Conservation (phyloP, 768 basidiomycete genomes). For the Strobilomyces dryophilus region DNA sequence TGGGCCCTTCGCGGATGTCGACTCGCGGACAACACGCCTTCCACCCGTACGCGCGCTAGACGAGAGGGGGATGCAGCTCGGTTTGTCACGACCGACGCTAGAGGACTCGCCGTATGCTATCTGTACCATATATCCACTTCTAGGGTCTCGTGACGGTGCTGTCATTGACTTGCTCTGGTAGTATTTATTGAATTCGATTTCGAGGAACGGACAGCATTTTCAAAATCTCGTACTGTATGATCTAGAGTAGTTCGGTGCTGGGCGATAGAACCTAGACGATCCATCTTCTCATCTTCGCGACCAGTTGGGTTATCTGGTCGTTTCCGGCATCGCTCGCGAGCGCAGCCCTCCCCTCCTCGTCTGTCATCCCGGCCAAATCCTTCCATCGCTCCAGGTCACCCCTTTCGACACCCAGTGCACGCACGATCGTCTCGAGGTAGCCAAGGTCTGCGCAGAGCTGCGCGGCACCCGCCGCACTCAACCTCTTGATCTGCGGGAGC, state of each 20-base stretch:
- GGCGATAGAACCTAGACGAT: background rate
- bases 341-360: conserved; percentile 34
- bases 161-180: conserved; percentile 10
- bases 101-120: conserved; percentile 5
- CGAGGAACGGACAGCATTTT: background rate
- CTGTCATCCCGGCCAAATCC: conserved; percentile 59
- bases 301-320: conserved; percentile 16
- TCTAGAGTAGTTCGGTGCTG: background rate
- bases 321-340: conserved; percentile 15
- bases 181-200: conserved; percentile 14
- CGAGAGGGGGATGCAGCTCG: background rate
- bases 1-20: conserved; percentile 46
- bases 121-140: conserved; percentile 30
- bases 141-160: conserved; percentile 11
- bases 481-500: conserved; percentile 64
- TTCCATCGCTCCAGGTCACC: conserved; percentile 80
- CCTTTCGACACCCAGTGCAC: conserved; percentile 86
- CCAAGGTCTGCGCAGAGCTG: conserved; percentile 86
- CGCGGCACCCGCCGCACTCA: conserved; percentile 66
- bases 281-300: conserved; percentile 35
- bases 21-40: conserved; percentile 56
- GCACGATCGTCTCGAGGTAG: conserved; percentile 87
- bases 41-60: conserved; percentile 59
- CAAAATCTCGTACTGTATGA: conserved; percentile 8
- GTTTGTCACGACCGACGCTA: background rate